Evolutionary conservation across 192 early-diverging fungal genomes (phyloP).

Genomic region (Linnemannia zychae): DNA sequence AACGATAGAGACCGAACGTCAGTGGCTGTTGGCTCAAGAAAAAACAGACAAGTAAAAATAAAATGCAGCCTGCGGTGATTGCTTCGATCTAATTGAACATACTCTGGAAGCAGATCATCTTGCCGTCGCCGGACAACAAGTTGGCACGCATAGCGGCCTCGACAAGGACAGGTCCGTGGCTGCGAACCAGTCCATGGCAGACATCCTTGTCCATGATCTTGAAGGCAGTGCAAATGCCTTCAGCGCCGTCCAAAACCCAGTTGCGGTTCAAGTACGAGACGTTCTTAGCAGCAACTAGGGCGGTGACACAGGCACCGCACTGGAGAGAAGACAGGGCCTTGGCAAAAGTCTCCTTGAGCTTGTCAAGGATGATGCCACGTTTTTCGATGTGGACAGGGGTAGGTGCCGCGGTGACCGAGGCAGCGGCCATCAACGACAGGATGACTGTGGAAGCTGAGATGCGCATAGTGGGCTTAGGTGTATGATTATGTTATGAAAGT

Average conservation of each 20-base stretch:
- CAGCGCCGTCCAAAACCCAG: constrained; percentile 31
- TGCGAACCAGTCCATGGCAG: constrained; percentile 56
- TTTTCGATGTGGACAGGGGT: constrained; percentile 15
- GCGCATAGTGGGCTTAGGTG: constrained; percentile 11
- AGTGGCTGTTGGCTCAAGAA: too few species aligned
- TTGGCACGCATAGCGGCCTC: constrained; percentile 46
- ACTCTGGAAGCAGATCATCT: constrained; percentile 58
- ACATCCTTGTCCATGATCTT: constrained; percentile 10
- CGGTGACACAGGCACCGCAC: constrained; percentile 15
- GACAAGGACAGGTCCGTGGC: constrained; percentile 55
- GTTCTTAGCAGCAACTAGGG: not conserved
- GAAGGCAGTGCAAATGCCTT: not conserved
- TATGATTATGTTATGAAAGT: not conserved
- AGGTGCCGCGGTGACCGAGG: constrained; percentile 12
- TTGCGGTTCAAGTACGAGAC: constrained; percentile 7
- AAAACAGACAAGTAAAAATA: too few species aligned
- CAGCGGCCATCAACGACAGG: constrained; percentile 23
- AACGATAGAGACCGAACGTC: too few species aligned
- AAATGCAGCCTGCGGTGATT: too few species aligned
- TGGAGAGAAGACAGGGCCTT: constrained; percentile 5
- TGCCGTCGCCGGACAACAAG: constrained; percentile 43
- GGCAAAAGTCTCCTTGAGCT: constrained; percentile 1
- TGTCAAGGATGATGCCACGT: not conserved
- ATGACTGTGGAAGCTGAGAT: constrained; percentile 18
- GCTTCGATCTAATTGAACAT: too few species aligned